phyloP scores from a whole-genome alignment of 2,329 filamentous ascomycete species.

The Exophiala alcalophila region DNA sequence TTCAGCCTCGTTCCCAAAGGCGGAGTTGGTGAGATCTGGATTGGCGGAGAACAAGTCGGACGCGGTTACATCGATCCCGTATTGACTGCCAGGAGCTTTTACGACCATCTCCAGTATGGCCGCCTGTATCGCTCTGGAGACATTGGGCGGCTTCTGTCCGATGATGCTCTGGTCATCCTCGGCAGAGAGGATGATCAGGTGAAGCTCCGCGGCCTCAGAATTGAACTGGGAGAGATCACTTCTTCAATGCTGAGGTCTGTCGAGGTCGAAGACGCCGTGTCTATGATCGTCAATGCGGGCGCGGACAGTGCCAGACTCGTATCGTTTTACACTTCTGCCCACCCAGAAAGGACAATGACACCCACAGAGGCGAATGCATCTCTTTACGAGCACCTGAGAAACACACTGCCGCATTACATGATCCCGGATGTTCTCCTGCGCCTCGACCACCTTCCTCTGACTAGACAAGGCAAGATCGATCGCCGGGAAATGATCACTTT shows the following conservation, averaged over 20 bases:
- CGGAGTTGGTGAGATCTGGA: conserved; percentile 77
- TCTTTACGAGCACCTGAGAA: conserved; percentile 56
- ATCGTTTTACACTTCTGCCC: conserved; percentile 61
- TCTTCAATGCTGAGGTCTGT: conserved; percentile 54
- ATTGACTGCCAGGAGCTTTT: conserved; percentile 64
- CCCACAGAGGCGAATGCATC: conserved; percentile 16
- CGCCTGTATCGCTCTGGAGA: conserved; percentile 80
- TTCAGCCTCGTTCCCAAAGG: conserved; percentile 63
- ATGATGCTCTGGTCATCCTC: conserved; percentile 70
- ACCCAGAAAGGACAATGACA: conserved; percentile 8
- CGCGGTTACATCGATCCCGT: conserved; percentile 67
- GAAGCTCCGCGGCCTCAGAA: conserved; percentile 75
- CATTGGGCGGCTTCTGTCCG: conserved; percentile 71
- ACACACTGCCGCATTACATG: conserved; percentile 70
- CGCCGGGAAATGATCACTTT: conserved; percentile 50
- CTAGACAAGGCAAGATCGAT: conserved; percentile 72
- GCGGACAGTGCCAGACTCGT: conserved; percentile 54
- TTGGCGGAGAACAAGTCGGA: conserved; percentile 77
- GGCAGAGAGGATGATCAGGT: conserved; percentile 76
- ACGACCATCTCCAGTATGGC: conserved; percentile 66
- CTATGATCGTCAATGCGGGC: conserved; percentile 54
- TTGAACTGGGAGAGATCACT: conserved; percentile 76
- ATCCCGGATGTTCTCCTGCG: conserved; percentile 72
- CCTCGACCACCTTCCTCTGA: conserved; percentile 66
- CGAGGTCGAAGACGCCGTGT: conserved; percentile 60